phyloP scores from a whole-genome alignment of 768 basidiomycete genomes.

The Dentipellis sp. region DNA sequence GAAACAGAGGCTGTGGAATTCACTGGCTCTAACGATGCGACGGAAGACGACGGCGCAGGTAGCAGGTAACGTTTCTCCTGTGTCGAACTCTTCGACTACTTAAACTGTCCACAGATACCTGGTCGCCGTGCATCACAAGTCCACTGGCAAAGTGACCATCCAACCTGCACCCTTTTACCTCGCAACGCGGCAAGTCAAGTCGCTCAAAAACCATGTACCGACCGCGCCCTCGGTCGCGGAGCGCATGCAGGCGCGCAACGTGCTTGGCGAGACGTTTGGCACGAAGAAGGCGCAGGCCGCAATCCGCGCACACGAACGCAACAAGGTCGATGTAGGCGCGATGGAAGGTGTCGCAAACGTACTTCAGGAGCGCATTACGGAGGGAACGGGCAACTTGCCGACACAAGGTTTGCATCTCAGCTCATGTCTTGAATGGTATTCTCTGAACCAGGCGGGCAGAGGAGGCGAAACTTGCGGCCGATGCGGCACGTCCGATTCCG shows the following conservation, averaged over 20 bases:
- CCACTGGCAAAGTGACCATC: slow-evolving; percentile 59
- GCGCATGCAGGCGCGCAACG: slow-evolving; percentile 55
- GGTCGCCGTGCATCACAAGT: slow-evolving; percentile 73
- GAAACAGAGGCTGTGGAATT: slow-evolving; percentile 84
- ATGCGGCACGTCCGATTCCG: slow-evolving; percentile 69
- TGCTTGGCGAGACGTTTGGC: slow-evolving; percentile 89
- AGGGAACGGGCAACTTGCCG: slow-evolving; percentile 58
- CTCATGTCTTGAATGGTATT: no score
- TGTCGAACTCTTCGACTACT: no score
- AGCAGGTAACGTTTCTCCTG: slow-evolving; percentile 43
- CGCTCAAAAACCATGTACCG: slow-evolving; percentile 57
- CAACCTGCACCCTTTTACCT: slow-evolving; percentile 62
- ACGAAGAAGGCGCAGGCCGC: slow-evolving; percentile 88
- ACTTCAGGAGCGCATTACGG: slow-evolving; percentile 77
- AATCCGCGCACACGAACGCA: slow-evolving; percentile 80
- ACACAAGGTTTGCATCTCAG: slow-evolving; percentile 50
- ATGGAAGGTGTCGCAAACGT: slow-evolving; percentile 80
- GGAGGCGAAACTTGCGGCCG: slow-evolving; percentile 53
- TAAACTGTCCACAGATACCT: slow-evolving; percentile 50
- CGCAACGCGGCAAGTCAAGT: slow-evolving; percentile 73
- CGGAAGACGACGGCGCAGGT: slow-evolving; percentile 39
- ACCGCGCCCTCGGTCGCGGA: slow-evolving; percentile 42
- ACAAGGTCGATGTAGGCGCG: slow-evolving; percentile 79
- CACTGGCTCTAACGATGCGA: slow-evolving; percentile 49
- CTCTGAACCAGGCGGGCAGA: slow-evolving; percentile 30